These are phyloP conservation scores for Pseudonitzschia multiseries DNA, from an alignment of 108 stramenopile genomes.

Conservation along the genomic window DNA sequence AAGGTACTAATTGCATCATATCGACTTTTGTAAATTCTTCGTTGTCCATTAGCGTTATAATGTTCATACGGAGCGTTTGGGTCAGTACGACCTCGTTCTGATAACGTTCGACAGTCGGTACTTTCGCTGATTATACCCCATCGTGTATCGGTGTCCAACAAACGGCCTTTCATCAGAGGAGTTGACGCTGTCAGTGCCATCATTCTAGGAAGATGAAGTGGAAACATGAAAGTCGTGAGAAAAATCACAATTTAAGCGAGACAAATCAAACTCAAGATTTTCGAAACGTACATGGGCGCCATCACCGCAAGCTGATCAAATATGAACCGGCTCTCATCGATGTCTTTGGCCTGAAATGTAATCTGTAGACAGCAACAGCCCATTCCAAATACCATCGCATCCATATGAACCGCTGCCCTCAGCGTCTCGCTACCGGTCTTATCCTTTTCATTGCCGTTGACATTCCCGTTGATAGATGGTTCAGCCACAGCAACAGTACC, in stretches of 20 bases:
- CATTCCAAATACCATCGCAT: slow-evolving; percentile 99
- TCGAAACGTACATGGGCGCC: slow-evolving; percentile 78
- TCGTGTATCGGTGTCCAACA: slow-evolving; percentile 95
- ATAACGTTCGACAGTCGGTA: slow-evolving; percentile 93
- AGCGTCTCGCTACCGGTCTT: slow-evolving; percentile 40
- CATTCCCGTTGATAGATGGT: slow-evolving; percentile 26
- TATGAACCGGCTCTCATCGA: slow-evolving; percentile 94
- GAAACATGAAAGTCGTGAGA: not conserved
- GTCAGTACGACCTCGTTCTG: slow-evolving; percentile 83
- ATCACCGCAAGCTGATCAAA: slow-evolving; percentile 99
- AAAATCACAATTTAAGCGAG: not conserved
- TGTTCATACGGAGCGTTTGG: slow-evolving; percentile 63
- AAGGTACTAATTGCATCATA: slow-evolving; percentile 95
- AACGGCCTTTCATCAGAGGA: slow-evolving; percentile 88
- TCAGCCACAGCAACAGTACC: slow-evolving; percentile 29
- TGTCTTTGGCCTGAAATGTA: slow-evolving; percentile 96
- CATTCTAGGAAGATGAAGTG: slow-evolving; percentile 44
- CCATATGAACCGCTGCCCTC: slow-evolving; percentile 93
- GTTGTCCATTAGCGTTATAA: slow-evolving; percentile 63
- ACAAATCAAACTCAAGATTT: not conserved
- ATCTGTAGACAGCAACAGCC: slow-evolving; percentile 99
- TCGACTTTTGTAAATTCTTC: slow-evolving; percentile 91
- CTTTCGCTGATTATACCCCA: slow-evolving; percentile 96
- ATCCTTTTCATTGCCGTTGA: not conserved
- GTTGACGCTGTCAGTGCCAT: slow-evolving; percentile 98